Conservation (phyloP, 139 green algal genomes). For the Picocystis salinarum region DNA sequence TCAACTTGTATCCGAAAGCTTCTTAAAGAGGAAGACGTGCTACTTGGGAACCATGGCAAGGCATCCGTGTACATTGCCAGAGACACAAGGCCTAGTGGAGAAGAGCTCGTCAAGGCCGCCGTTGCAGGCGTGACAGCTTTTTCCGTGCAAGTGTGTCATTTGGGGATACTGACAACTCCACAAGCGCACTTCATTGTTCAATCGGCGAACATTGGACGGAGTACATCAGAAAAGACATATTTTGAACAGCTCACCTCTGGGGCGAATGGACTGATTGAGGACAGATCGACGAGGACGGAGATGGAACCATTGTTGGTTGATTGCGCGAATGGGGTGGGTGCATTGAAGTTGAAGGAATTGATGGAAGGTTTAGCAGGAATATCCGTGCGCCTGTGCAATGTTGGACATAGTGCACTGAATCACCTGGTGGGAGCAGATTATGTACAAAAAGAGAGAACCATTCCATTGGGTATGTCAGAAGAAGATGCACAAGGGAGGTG, state of each 20-base stretch:
- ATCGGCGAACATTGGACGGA: slow-evolving; percentile 14
- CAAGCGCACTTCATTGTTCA: slow-evolving; percentile 73
- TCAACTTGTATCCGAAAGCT: background rate
- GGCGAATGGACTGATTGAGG: slow-evolving; percentile 4
- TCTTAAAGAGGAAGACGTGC: background rate
- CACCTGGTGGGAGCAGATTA: slow-evolving; percentile 72
- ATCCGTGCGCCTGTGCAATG: slow-evolving; percentile 1
- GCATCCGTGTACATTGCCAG: no score
- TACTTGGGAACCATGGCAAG: background rate
- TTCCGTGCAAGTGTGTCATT: slow-evolving; percentile 17
- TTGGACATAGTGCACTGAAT: slow-evolving; percentile 46
- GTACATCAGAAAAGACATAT: slow-evolving; percentile 20
- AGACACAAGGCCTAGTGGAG: slow-evolving; percentile 20
- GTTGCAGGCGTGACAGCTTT: slow-evolving; percentile 32
- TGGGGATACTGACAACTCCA: slow-evolving; percentile 72
- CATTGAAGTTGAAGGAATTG: slow-evolving; percentile 32
- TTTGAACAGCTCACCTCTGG: slow-evolving; percentile 16
- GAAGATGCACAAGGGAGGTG: slow-evolving; percentile 18
- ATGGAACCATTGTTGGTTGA: slow-evolving; percentile 48
- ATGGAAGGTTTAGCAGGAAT: slow-evolving; percentile 16
- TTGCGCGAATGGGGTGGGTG: slow-evolving; percentile 85
- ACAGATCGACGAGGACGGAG: background rate
- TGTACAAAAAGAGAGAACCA: slow-evolving; percentile 71
- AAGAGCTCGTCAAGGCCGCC: slow-evolving; percentile 33
- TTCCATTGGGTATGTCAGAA: slow-evolving; percentile 16